Percentiles rank a stretch among this genome's conserved stretches.
Evolutionary conservation across 805 yeast species (phyloP).

Genomic region (Tetrapisispora pingtungensis): DNA sequence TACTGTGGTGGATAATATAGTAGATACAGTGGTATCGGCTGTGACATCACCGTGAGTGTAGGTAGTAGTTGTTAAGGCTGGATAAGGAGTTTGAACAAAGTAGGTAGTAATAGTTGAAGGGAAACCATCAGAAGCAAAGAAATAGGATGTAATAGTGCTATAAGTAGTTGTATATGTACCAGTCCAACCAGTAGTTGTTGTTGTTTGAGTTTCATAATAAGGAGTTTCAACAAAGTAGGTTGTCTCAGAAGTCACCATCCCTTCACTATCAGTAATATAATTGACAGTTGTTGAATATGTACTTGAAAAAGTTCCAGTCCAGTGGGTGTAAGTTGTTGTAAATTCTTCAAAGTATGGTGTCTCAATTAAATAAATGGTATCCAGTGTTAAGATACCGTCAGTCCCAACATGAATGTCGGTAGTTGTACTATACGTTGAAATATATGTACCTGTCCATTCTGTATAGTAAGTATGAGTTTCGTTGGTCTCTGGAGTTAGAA

Average conservation of each 20-base stretch:
- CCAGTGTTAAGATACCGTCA: background rate
- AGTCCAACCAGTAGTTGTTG: constrained; percentile 1
- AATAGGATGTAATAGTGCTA: background rate
- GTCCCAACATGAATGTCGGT: background rate
- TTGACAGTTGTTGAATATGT: constrained; percentile 1
- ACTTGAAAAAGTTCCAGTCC: background rate
- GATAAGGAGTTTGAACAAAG: constrained; percentile 2
- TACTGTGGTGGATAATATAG: constrained; percentile 1
- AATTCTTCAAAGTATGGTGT: constrained; percentile 4
- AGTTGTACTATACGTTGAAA: background rate
- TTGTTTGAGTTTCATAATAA: constrained; percentile 1
- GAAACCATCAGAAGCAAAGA: constrained; percentile 2
- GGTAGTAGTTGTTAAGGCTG: background rate
- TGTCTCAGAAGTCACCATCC: background rate
- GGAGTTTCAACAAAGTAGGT: constrained; percentile 2
- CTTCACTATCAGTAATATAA: constrained; percentile 1
- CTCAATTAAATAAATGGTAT: constrained; percentile 2
- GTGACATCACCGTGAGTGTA: constrained; percentile 1
- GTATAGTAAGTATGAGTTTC: background rate
- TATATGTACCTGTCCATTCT: background rate
- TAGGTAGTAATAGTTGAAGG: constrained; percentile 1
- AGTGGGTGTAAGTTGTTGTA: background rate
- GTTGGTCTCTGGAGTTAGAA: constrained; percentile 1
- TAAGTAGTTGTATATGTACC: constrained; percentile 1
- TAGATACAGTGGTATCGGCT: background rate